Conservation (phyloP, 805 yeast species). For the Candida odintsovae region DNA sequence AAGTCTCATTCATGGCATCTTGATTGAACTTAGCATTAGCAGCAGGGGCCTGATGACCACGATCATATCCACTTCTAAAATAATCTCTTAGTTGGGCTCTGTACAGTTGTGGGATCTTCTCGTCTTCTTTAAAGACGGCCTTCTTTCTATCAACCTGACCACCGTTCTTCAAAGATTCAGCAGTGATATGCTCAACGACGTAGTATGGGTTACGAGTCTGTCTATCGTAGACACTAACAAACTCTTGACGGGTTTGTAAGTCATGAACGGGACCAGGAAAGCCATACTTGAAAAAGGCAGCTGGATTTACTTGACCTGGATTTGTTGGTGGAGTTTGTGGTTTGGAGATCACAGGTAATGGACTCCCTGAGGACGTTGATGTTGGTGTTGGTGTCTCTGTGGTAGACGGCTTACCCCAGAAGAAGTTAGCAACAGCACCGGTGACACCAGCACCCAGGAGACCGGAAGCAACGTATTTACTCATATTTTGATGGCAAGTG, state of each 20-base stretch:
- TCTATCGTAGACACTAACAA: constrained; percentile 81
- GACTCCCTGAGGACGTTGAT: not conserved
- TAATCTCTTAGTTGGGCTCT: constrained; percentile 78
- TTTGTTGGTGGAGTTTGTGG: constrained; percentile 9
- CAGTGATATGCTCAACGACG: constrained; percentile 82
- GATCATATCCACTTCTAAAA: constrained; percentile 91
- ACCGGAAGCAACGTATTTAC: constrained; percentile 22
- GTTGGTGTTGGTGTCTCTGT: constrained; percentile 1
- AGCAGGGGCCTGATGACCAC: constrained; percentile 98
- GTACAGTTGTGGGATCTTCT: constrained; percentile 66
- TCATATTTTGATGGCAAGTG: no score
- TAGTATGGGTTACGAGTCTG: constrained; percentile 80
- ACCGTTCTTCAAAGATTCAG: constrained; percentile 48
- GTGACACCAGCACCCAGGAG: constrained; percentile 25
- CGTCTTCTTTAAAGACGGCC: constrained; percentile 85
- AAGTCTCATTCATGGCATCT: constrained; percentile 92
- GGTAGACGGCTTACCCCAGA: constrained; percentile 24
- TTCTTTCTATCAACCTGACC: constrained; percentile 69
- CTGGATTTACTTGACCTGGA: constrained; percentile 52
- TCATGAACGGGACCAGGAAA: constrained; percentile 96
- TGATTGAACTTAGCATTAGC: constrained; percentile 93
- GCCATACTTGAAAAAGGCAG: constrained; percentile 83
- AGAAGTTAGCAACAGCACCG: constrained; percentile 29
- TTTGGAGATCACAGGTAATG: constrained; percentile 9
- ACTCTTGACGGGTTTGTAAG: constrained; percentile 65